Evolutionary conservation across 2,329 filamentous ascomycete species (phyloP).

Genomic region (Colletotrichum sp.): DNA sequence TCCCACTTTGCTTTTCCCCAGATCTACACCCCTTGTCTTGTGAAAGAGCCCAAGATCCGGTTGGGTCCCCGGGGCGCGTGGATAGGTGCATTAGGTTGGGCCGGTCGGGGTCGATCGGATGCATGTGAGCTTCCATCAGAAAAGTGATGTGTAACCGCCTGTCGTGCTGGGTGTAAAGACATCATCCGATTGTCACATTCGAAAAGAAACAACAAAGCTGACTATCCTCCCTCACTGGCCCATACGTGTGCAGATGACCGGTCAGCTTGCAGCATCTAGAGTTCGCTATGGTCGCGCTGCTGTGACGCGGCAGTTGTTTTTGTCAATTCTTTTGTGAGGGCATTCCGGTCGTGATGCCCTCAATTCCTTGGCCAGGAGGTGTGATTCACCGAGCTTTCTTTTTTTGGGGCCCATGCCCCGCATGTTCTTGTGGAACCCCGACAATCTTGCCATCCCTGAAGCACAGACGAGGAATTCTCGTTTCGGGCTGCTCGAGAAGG

Average conservation of each 20-base stretch:
- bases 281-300: neutral
- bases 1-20: neutral
- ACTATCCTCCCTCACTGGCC: neutral
- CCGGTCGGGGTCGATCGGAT: neutral
- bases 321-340: neutral
- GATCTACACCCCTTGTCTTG: neutral
- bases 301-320: neutral
- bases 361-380: neutral
- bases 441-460: neutral
- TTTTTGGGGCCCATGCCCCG: neutral
- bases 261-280: neutral
- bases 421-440: slow-evolving; percentile 7
- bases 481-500: neutral
- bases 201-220: slow-evolving; percentile 1
- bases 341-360: neutral
- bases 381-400: neutral
- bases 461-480: neutral
- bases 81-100: neutral
- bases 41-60: neutral
- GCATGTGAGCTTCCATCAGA: neutral
- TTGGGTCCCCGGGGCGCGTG: neutral
- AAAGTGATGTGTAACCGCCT: neutral
- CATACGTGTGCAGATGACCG: neutral
- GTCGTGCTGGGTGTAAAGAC: neutral
- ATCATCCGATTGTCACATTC: neutral